Base-by-base conservation (phyloP, 2,329 filamentous ascomycete species). In the Colletotrichum tropicicola region DNA sequence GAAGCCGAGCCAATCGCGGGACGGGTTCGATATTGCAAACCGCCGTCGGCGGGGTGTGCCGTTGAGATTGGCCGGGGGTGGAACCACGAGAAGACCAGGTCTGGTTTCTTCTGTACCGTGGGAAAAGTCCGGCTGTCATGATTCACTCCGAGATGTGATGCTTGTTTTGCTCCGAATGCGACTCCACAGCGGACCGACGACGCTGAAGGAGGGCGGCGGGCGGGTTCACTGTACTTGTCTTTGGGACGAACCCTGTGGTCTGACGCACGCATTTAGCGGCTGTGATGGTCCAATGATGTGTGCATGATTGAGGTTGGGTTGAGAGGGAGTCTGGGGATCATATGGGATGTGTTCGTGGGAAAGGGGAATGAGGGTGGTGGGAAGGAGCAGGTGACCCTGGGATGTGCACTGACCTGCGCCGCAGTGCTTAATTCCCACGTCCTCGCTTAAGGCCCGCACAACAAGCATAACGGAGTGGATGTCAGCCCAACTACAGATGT, bases 141-240 rank as follows among this genome's bases (percentile, higher is more conserved):
- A 52, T 51, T 57, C 30, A 57, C 37, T 47, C 62, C 62, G 62
- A 58, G 45, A 47, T 51, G 41, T 32, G 43, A 49, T 58, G 55
- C 55, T 57, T 48, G 27, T 47, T 47, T 57, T 57, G 41, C 43
- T 57, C 54, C 43, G 54, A 57, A 39, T 57, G 54, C 32, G 21
- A 57, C 43, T n/a, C 32, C 43, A 37, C 15, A 30, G 30, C 43
- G 43, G 54, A 37, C 23, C 43, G 28, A 27, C 32, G 32, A 35
- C 13, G 32, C 32, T 35, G 32, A 35, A 6, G 32, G 32, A 35
- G 10, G 32, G 12, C 32, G 10, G 12, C 7, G 9, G 32, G 32
- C 32, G 32, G n/a, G 9, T n/a, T 35, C n/a, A 15, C 32, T 35
- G 13, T 15, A 12, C 12, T 35, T 15, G 12, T 13, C 5, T 12